Conservation (phyloP, 2,329 filamentous ascomycete genomes). For the Aspergillus ustus region DNA sequence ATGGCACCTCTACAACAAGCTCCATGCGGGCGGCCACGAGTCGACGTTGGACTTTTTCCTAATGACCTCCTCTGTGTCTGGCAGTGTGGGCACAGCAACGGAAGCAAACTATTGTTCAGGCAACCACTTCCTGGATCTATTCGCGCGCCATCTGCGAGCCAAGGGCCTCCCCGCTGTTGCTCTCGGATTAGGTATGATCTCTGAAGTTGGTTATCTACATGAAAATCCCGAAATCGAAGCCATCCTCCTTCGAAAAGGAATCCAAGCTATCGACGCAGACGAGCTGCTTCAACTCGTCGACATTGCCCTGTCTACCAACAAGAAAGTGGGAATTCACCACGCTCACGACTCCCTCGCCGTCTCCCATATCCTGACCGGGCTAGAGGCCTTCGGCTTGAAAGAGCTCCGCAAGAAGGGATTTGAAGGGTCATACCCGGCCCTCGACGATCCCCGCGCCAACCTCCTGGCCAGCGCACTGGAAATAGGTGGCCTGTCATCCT, state of each 20-base stretch:
- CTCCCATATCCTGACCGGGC: neutral
- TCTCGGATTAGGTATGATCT: slow-evolving; percentile 41
- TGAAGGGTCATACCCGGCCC: neutral
- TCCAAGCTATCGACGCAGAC: slow-evolving; percentile 42
- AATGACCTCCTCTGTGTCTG: slow-evolving; percentile 34
- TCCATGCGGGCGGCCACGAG: slow-evolving; percentile 22
- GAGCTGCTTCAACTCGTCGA: slow-evolving; percentile 11
- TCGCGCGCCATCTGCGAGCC: slow-evolving; percentile 34
- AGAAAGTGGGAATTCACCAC: too few species aligned
- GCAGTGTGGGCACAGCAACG: slow-evolving; percentile 34
- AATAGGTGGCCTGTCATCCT: neutral
- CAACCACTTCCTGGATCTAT: slow-evolving; percentile 38
- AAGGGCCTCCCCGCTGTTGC: slow-evolving; percentile 36
- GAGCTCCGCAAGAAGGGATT: neutral
- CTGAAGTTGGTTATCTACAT: slow-evolving; percentile 37
- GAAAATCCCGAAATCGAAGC: slow-evolving; percentile 9
- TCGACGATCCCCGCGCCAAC: neutral
- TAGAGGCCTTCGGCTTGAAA: neutral
- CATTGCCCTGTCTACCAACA: slow-evolving; percentile 3
- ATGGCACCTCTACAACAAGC: slow-evolving; percentile 52
- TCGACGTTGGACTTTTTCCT: slow-evolving; percentile 38
- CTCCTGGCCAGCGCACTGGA: neutral
- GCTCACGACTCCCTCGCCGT: neutral
- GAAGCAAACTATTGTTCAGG: slow-evolving; percentile 41
- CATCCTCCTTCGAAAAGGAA: slow-evolving; percentile 15